A percentile compares a stretch with the other conserved stretches of the same genome.
Evolutionary conservation across 305 asterid genomes (phyloP).

Genomic region (Solanum aculeatissimum): DNA sequence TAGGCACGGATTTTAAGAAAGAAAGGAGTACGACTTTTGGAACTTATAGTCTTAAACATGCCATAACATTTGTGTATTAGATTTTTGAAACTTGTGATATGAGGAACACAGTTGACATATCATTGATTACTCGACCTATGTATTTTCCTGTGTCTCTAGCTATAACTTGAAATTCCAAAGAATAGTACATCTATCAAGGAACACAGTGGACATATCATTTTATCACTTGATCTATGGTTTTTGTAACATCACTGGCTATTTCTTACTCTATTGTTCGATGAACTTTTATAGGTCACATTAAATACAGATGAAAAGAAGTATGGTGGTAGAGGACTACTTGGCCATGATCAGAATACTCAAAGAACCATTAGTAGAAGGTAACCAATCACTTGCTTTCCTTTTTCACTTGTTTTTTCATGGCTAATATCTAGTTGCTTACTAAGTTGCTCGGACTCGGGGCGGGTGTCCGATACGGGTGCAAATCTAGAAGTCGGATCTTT

Average conservation of each 20-base stretch:
- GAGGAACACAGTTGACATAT: neutral
- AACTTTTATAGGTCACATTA: conserved; percentile 38
- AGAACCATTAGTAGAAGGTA: conserved; percentile 70
- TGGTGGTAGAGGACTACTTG: conserved; percentile 71
- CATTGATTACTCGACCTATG: neutral
- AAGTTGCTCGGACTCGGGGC: too few species aligned
- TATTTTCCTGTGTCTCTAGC: neutral
- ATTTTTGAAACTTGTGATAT: neutral
- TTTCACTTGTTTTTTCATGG: neutral
- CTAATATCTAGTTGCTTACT: conserved; percentile 3
- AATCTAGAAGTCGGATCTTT: too few species aligned
- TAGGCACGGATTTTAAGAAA: neutral
- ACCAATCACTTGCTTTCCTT: neutral
- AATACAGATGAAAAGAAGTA: conserved; percentile 78
- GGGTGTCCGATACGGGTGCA: too few species aligned
- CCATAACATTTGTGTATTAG: neutral
- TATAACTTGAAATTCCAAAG: neutral
- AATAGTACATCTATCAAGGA: neutral
- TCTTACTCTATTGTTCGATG: neutral
- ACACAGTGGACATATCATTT: neutral
- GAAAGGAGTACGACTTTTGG: neutral
- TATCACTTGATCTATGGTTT: neutral
- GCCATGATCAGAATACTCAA: conserved; percentile 39
- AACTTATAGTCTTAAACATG: neutral
- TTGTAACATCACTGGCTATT: neutral